Percentiles rank a stretch among this genome's conserved stretches.
These are phyloP conservation scores for Pythium monospermum DNA, from an alignment of 352 stramenopile genomes.

Conservation along the genomic window DNA sequence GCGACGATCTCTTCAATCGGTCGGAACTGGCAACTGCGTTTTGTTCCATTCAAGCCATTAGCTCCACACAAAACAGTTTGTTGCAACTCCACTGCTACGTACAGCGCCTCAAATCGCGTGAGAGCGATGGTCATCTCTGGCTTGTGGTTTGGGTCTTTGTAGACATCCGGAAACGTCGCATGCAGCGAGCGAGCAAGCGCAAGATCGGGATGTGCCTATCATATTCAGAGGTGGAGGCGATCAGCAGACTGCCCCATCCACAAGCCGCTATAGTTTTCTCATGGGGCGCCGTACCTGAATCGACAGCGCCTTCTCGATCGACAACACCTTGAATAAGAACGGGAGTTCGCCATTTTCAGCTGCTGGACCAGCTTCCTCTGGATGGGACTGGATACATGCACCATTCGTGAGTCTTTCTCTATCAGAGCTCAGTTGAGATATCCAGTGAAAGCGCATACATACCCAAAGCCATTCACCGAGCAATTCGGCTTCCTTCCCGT, in stretches of 20 bases:
- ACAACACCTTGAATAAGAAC: slow-evolving; percentile 99
- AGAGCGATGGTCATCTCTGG: slow-evolving; percentile 99
- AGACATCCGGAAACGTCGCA: slow-evolving; percentile 85
- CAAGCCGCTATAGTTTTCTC: too few species aligned
- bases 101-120: slow-evolving; percentile 94
- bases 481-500: slow-evolving; percentile 36
- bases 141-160: slow-evolving; percentile 99
- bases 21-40: slow-evolving; percentile 91
- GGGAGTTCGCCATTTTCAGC: slow-evolving; percentile 78
- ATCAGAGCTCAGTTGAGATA: too few species aligned
- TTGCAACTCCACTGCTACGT: slow-evolving; percentile 24
- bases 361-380: slow-evolving; percentile 28
- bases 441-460: not conserved
- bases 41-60: too few species aligned
- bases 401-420: not conserved
- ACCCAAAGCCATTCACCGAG: slow-evolving; percentile 74
- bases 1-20: slow-evolving; percentile 89
- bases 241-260: too few species aligned
- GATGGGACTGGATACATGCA: slow-evolving; percentile 24
- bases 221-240: not conserved
- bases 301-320: slow-evolving; percentile 95
- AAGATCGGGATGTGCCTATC: slow-evolving; percentile 77
- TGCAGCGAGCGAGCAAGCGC: slow-evolving; percentile 77
- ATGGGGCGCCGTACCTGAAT: slow-evolving; percentile 97
- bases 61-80: too few species aligned